Evolutionary conservation across 1,284 basidiomycete species (phyloP).

Genomic region (Kwoniella shivajii): DNA sequence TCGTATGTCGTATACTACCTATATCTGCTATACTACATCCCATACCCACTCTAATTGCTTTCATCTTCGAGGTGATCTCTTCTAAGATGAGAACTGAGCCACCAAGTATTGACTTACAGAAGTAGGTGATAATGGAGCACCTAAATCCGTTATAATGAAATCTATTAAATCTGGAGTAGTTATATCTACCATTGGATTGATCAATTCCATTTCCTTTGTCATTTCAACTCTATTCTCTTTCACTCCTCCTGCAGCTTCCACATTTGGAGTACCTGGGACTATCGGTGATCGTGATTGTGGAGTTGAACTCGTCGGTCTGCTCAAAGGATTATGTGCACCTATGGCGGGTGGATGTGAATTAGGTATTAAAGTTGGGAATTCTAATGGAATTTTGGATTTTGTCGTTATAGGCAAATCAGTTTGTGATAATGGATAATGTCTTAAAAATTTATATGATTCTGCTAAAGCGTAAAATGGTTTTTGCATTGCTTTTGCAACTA

Average conservation of each 20-base stretch:
- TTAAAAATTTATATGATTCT: conserved; percentile 97
- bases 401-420: conserved; percentile 78
- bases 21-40: background rate
- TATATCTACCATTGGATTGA: conserved; percentile 57
- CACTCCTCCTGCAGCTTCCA: background rate
- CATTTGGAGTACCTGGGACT: conserved; percentile 5
- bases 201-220: conserved; percentile 52
- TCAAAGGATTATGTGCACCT: background rate
- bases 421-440: conserved; percentile 93
- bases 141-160: conserved; percentile 55
- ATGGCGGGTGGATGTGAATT: conserved; percentile 5
- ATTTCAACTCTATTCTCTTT: conserved; percentile 39
- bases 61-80: background rate
- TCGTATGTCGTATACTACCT: background rate
- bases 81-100: conserved; percentile 48
- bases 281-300: conserved; percentile 4
- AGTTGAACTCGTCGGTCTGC: background rate
- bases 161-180: conserved; percentile 55
- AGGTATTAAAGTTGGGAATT: conserved; percentile 12
- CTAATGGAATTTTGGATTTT: conserved; percentile 3
- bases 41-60: background rate
- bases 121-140: conserved; percentile 49
- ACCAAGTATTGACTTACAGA: conserved; percentile 54
- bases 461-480: conserved; percentile 97
- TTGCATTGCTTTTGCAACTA: conserved; percentile 89